Evolutionary conservation across 805 yeast species (phyloP), one percentile per base, ranked within the genome.

Genomic region (Saccharomyces cerevisiae): DNA sequence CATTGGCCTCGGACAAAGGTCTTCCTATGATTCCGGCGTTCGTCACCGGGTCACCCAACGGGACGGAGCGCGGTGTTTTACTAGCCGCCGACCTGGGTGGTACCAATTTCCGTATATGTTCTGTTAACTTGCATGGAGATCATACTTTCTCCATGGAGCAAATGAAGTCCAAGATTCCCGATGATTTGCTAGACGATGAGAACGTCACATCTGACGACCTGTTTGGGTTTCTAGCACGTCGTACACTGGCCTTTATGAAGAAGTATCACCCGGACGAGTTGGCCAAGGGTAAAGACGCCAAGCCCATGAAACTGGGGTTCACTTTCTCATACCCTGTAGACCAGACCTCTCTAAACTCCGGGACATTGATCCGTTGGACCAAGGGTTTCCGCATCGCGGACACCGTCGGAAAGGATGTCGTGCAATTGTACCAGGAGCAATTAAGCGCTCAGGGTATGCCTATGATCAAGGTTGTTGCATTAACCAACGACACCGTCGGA

Each of bases 61-160:
- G 99, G 46, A 76, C 79, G 48, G 99, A 92, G 69, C 76, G 76
- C 53, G 98, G 98, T 48, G 75, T 87, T 48, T 81, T 79, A 56
- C 74, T 92, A 56, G 97, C 98, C 52, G 96, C 94, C 4, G 98
- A 94, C 67, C 77, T 92, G 52, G 98, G 98, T 57, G 98, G 98
- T 52, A 92, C 98, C 55, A 92, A 94, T 70, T 89, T 94, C 73
- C 79, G 98, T 65, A 96, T 92, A 21, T 90, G 97, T 66, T 89
- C 97, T 2, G 91, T 92, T 30, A 70, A 77, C 36, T 77, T 92
- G 61, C 74, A 78, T 50, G 95, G 95, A 51, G 83, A 84, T 62
- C 89, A 87, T 61, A 83, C 91, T 21, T 90, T 85, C 69, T 75
- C 78, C 26, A 72, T 91, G 59, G 80, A 81, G 59, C 97, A 92